Evolutionary conservation across 2,329 filamentous ascomycete genomes (phyloP).

Genomic region (Akanthomyces dipterigenus): DNA sequence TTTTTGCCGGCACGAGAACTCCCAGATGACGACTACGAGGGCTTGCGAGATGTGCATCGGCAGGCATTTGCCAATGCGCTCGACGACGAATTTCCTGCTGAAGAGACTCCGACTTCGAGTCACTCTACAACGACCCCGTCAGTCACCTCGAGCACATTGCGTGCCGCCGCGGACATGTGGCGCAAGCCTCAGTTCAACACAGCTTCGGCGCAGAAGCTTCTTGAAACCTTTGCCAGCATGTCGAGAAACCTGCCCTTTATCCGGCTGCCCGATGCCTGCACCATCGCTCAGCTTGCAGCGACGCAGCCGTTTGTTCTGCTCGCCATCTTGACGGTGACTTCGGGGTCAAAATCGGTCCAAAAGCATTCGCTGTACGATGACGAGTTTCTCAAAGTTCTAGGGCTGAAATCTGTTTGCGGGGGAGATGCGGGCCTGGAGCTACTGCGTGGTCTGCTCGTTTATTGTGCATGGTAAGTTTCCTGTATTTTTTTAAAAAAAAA

Average conservation of each 20-base stretch:
- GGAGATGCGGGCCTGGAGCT: slow-evolving; percentile 4
- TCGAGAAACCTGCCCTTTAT: neutral
- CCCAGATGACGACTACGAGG: neutral
- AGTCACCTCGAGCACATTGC: neutral
- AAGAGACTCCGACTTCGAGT: neutral
- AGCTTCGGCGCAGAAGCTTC: slow-evolving; percentile 4
- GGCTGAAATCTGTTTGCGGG: slow-evolving; percentile 6
- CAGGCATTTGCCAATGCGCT: neutral
- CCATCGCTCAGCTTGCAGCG: slow-evolving; percentile 1
- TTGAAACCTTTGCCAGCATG: neutral
- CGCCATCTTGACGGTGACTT: slow-evolving; percentile 7
- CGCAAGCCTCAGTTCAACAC: slow-evolving; percentile 7
- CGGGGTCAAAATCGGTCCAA: neutral
- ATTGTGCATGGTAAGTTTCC: slow-evolving; percentile 9
- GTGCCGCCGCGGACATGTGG: slow-evolving; percentile 12
- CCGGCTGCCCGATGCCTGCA: neutral
- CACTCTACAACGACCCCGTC: neutral
- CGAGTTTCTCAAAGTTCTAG: slow-evolving; percentile 7
- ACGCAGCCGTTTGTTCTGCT: slow-evolving; percentile 11
- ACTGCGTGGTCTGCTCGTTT: slow-evolving; percentile 1
- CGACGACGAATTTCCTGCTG: neutral
- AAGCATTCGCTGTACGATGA: slow-evolving; percentile 10
- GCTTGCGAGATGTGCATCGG: neutral
- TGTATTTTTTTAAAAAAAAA: no score
- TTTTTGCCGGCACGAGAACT: neutral